A percentile compares a stretch with the other conserved stretches of the same genome.
Evolutionary conservation across 2,329 filamentous ascomycete species (phyloP).

Genomic region (Alternaria rosae): DNA sequence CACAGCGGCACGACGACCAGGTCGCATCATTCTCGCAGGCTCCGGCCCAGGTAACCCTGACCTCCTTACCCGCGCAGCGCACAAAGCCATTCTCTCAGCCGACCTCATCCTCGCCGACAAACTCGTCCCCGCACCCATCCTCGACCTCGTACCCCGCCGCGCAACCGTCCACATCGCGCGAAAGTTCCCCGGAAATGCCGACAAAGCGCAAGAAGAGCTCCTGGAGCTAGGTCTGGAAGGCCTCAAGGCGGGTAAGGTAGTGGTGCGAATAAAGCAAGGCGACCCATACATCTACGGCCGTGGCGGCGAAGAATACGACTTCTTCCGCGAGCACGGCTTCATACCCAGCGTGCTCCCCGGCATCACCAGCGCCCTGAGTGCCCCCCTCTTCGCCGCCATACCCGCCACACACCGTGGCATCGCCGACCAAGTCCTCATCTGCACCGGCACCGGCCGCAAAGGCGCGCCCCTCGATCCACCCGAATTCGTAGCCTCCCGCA

Average conservation of each 20-base stretch:
- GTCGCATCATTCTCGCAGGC: constrained; percentile 85
- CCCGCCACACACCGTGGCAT: constrained; percentile 89
- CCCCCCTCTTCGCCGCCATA: constrained; percentile 86
- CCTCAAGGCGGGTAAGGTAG: constrained; percentile 73
- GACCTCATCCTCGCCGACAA: constrained; percentile 87
- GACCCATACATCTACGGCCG: constrained; percentile 97
- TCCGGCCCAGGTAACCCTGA: constrained; percentile 93
- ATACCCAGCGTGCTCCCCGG: constrained; percentile 80
- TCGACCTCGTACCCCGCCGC: constrained; percentile 88
- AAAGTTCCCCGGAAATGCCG: constrained; percentile 97
- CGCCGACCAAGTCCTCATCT: constrained; percentile 92
- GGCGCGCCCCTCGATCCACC: constrained; percentile 84
- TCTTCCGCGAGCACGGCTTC: constrained; percentile 77
- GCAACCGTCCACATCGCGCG: constrained; percentile 90
- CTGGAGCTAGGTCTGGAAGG: constrained; percentile 78
- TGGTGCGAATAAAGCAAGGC: constrained; percentile 92
- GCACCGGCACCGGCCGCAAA: constrained; percentile 93
- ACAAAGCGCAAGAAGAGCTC: constrained; percentile 90
- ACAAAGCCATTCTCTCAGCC: constrained; percentile 76
- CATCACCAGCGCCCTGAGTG: constrained; percentile 86
- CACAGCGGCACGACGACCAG: constrained; percentile 52
- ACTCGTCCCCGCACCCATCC: constrained; percentile 81
- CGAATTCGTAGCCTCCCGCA: constrained; percentile 76
- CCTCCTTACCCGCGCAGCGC: constrained; percentile 82
- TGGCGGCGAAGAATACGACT: constrained; percentile 89